phyloP scores from a whole-genome alignment of 2,329 filamentous ascomycete species.

The Uncinocarpus reesii region DNA sequence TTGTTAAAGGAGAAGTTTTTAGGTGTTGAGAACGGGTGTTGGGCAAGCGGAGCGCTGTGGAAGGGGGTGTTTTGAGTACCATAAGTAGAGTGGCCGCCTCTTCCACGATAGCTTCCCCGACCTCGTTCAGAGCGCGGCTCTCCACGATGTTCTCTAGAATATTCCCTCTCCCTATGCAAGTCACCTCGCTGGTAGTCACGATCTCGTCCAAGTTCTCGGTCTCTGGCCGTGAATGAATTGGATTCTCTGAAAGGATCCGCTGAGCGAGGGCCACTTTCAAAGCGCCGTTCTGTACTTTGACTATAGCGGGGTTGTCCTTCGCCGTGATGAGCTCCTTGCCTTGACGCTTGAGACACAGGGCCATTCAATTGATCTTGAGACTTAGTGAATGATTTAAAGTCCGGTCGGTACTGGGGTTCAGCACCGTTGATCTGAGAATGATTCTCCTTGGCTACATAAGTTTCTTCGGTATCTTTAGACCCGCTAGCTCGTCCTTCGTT shows the following conservation, averaged over 20 bases:
- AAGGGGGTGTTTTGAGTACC: slow-evolving; percentile 31
- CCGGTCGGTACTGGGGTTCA: slow-evolving; percentile 27
- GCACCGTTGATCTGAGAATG: slow-evolving; percentile 17
- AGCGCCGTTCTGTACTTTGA: slow-evolving; percentile 28
- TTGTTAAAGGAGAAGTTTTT: slow-evolving; percentile 33
- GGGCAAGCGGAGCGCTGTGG: slow-evolving; percentile 31
- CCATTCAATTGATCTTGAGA: slow-evolving; percentile 24
- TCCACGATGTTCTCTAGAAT: slow-evolving; percentile 23
- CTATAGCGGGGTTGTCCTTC: slow-evolving; percentile 26
- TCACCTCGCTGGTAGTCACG: slow-evolving; percentile 19
- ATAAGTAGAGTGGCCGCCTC: slow-evolving; percentile 32
- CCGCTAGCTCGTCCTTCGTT: slow-evolving; percentile 25
- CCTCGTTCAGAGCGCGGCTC: slow-evolving; percentile 32
- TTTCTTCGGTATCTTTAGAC: slow-evolving; percentile 21
- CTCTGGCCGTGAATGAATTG: slow-evolving; percentile 21
- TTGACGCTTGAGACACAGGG: slow-evolving; percentile 18
- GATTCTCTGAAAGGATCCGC: slow-evolving; percentile 27
- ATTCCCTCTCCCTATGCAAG: slow-evolving; percentile 17
- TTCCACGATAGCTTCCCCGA: slow-evolving; percentile 33
- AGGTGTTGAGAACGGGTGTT: slow-evolving; percentile 32
- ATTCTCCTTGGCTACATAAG: slow-evolving; percentile 16
- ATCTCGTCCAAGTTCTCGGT: slow-evolving; percentile 22
- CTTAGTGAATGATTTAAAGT: slow-evolving; percentile 28
- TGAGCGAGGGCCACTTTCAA: slow-evolving; percentile 31
- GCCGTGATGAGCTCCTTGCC: slow-evolving; percentile 23